Conservation (phyloP, 1,284 basidiomycete genomes). For the Gomphus sp. region DNA sequence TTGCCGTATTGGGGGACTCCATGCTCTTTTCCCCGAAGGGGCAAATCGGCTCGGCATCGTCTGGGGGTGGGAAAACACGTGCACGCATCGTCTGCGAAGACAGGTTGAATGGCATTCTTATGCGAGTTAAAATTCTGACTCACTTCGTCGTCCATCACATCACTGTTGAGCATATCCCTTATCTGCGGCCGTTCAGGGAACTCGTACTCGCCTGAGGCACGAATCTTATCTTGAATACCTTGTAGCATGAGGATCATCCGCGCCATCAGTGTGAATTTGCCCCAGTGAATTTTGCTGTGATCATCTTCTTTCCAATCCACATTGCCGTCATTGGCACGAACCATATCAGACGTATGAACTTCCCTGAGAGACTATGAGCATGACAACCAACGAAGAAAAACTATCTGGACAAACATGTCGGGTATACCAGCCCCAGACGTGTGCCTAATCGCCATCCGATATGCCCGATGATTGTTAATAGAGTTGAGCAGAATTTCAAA, state of each 20-base stretch:
- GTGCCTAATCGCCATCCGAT: constrained; percentile 69
- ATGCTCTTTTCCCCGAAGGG: not conserved
- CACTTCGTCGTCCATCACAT: constrained; percentile 60
- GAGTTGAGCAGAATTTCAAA: constrained; percentile 71
- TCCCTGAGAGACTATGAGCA: constrained; percentile 41
- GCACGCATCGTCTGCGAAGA: constrained; percentile 1
- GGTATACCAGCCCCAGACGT: constrained; percentile 76
- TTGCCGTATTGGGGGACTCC: constrained; percentile 3
- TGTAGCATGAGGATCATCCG: constrained; percentile 57
- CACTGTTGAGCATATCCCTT: constrained; percentile 36
- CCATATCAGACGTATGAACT: constrained; percentile 75
- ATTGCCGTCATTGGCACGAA: constrained; percentile 70
- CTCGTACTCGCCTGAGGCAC: constrained; percentile 45
- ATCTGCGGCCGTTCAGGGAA: constrained; percentile 44
- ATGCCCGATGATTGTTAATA: constrained; percentile 64
- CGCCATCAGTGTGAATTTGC: constrained; percentile 79
- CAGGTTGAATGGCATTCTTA: not conserved
- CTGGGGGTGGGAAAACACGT: constrained; percentile 2
- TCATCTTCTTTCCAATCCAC: constrained; percentile 52
- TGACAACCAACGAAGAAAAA: not conserved
- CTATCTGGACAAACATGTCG: constrained; percentile 47
- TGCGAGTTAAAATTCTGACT: constrained; percentile 12
- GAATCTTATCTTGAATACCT: constrained; percentile 66
- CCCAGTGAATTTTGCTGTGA: constrained; percentile 68
- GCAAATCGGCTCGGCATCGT: constrained; percentile 4